A percentile compares a stretch with the other conserved stretches of the same genome.
Evolutionary conservation across 306 rosid species (phyloP).

Genomic region (Hippophae gyantsensis): DNA sequence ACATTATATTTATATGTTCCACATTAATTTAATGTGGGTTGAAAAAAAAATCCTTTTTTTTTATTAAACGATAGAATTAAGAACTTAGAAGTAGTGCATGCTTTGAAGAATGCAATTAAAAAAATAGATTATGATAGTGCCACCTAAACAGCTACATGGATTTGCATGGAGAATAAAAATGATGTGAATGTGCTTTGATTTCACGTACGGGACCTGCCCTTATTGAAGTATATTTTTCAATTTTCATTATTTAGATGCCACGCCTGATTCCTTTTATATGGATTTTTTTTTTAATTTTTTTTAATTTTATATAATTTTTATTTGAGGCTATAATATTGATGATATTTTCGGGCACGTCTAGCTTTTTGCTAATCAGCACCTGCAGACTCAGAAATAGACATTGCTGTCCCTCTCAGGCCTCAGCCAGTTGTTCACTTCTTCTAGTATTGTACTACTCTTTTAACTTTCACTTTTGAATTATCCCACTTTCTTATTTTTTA

Average conservation of each 20-base stretch:
- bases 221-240: conserved; percentile 67
- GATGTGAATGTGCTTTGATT: conserved; percentile 41
- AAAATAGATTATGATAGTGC: conserved; percentile 47
- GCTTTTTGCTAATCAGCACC: conserved; percentile 19
- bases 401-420: conserved; percentile 33
- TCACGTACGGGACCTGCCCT: conserved; percentile 55
- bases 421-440: conserved; percentile 13
- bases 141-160: conserved; percentile 41
- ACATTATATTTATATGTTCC: neutral
- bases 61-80: conserved; percentile 18
- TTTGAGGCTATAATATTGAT: conserved; percentile 25
- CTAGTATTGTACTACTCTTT: neutral
- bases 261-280: conserved; percentile 48
- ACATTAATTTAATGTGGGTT: neutral
- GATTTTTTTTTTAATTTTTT: conserved; percentile 16
- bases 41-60: neutral
- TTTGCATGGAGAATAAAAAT: conserved; percentile 69
- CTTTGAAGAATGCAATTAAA: conserved; percentile 21
- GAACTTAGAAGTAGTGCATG: conserved; percentile 27
- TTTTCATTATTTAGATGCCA: conserved; percentile 65
- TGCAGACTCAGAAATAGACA: conserved; percentile 41
- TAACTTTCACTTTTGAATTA: neutral
- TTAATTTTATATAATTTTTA: conserved; percentile 30
- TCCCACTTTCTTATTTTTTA: neutral
- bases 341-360: conserved; percentile 56